Percentiles rank a stretch among this genome's conserved stretches.
These are phyloP conservation scores for Phoma sp. DNA, from an alignment of 2,329 filamentous ascomycete genomes.

Conservation along the genomic window DNA sequence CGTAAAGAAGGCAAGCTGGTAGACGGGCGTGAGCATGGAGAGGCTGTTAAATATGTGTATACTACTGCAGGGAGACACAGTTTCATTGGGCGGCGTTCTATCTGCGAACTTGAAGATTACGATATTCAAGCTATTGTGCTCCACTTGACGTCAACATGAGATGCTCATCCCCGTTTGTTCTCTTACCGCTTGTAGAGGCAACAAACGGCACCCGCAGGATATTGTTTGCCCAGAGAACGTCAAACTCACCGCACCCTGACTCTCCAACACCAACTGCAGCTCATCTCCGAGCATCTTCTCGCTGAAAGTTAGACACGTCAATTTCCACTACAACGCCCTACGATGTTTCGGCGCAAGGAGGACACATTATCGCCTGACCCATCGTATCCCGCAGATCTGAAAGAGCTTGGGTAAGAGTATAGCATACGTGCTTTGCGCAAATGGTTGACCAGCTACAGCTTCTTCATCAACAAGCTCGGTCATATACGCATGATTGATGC, in stretches of 20 bases:
- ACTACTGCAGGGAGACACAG: constrained; percentile 23
- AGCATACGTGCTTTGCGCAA: background rate
- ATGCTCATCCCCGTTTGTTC: constrained; percentile 22
- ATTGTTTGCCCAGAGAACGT: background rate
- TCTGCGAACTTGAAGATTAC: background rate
- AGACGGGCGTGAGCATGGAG: constrained; percentile 39
- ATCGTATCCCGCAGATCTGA: constrained; percentile 68
- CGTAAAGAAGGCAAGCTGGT: constrained; percentile 97
- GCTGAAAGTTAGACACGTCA: too few species aligned
- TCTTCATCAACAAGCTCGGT: constrained; percentile 77
- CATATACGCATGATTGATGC: constrained; percentile 74
- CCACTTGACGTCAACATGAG: constrained; percentile 10
- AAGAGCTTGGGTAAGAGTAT: constrained; percentile 70
- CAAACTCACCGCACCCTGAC: background rate
- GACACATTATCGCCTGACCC: constrained; percentile 71
- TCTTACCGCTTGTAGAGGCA: constrained; percentile 21
- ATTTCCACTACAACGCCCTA: background rate
- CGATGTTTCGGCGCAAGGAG: constrained; percentile 78
- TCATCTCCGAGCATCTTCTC: background rate
- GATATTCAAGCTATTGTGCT: background rate
- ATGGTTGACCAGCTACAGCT: constrained; percentile 57
- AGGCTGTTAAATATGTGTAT: constrained; percentile 33
- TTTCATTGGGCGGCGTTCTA: constrained; percentile 42
- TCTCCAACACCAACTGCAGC: background rate
- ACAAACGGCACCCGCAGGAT: constrained; percentile 13